Evolutionary conservation across 2,329 filamentous ascomycete species (phyloP).

Genomic region (Aspergillus sojae): DNA sequence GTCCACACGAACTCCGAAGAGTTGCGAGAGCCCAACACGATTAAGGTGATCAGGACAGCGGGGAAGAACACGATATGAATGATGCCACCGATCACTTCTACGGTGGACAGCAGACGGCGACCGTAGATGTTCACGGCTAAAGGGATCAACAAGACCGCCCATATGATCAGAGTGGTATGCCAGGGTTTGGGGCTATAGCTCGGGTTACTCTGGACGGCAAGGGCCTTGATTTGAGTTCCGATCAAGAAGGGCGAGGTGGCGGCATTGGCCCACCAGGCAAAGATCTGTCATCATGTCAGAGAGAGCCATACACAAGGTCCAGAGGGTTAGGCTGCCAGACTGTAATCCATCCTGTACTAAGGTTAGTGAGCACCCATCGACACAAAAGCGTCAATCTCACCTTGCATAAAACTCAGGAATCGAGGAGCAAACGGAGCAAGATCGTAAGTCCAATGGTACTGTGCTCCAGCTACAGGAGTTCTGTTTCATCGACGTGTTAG

Average conservation of each 20-base stretch:
- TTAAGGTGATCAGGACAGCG: not conserved
- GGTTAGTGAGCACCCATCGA: too few species aligned
- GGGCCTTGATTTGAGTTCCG: not conserved
- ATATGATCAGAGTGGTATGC: not conserved
- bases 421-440: not conserved
- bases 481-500: not conserved
- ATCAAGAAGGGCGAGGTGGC: not conserved
- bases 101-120: not conserved
- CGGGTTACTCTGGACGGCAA: not conserved
- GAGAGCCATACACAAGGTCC: not conserved
- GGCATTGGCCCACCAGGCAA: not conserved
- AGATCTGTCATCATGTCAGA: not conserved
- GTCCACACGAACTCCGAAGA: constrained; percentile 28
- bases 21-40: not conserved
- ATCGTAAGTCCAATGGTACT: not conserved
- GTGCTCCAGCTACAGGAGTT: not conserved
- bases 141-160: not conserved
- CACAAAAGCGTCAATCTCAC: not conserved
- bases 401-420: not conserved
- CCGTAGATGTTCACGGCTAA: not conserved
- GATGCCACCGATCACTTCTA: not conserved
- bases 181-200: not conserved
- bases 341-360: not conserved
- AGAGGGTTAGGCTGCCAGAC: not conserved
- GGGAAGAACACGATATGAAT: not conserved